Conservation (phyloP, 768 basidiomycete species). For the Artomyces pyxidatus region DNA sequence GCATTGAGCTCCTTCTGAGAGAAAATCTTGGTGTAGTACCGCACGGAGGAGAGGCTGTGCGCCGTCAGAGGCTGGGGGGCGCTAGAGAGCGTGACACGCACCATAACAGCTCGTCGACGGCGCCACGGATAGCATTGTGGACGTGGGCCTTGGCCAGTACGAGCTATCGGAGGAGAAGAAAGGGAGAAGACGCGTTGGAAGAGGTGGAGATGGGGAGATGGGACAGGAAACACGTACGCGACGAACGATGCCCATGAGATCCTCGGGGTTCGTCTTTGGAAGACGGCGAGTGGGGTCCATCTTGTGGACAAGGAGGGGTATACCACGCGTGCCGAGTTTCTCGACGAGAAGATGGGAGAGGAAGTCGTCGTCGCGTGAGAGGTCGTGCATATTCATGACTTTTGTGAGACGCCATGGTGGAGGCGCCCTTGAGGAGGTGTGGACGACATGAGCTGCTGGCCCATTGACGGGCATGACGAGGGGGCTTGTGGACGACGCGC, state of each 20-base stretch:
- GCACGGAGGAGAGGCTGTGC: constrained; percentile 61
- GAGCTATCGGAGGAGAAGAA: constrained; percentile 33
- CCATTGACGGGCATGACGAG: background rate
- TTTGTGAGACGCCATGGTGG: constrained; percentile 67
- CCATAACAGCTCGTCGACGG: constrained; percentile 74
- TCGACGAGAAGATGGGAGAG: constrained; percentile 85
- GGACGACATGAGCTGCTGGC: background rate
- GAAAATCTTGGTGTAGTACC: constrained; percentile 68
- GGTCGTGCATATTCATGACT: constrained; percentile 87
- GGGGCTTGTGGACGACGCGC: constrained; percentile 1
- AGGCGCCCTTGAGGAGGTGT: background rate
- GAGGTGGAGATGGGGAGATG: constrained; percentile 10
- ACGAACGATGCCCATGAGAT: constrained; percentile 65
- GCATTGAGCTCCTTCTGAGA: constrained; percentile 84
- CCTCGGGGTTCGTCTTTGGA: constrained; percentile 63
- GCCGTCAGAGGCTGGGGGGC: constrained; percentile 16
- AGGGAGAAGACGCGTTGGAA: constrained; percentile 16
- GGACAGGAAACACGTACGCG: constrained; percentile 45
- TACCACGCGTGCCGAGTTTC: constrained; percentile 72
- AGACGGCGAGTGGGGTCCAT: constrained; percentile 75
- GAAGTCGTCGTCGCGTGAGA: constrained; percentile 87
- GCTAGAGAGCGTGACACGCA: constrained; percentile 34
- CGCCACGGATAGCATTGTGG: constrained; percentile 54
- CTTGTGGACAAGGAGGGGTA: constrained; percentile 83
- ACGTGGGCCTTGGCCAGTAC: constrained; percentile 48